Base-by-base conservation (phyloP, 371 early-diverging fungal genomes). In the Capniomyces stellatus region DNA sequence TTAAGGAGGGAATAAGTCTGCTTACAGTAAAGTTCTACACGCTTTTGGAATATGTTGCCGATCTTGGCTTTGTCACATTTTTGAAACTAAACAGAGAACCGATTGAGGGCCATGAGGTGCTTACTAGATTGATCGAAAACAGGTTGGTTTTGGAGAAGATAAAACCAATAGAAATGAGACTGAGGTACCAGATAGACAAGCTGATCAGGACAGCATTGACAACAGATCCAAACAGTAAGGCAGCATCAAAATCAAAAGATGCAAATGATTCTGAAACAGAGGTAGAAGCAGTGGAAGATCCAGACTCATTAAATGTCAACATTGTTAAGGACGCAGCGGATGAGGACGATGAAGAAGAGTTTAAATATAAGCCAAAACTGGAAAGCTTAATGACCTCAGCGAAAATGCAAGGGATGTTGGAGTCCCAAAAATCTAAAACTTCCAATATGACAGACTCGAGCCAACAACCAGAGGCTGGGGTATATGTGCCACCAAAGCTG, bases 111-210 rank as follows among this genome's bases (percentile, higher is more conserved):
- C 82, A 82, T 51, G 72, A 79, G 2, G 83, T 77, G 3, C 61
- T 93, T 18, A 65, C 73, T 28, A 64, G 74, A 1, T 70, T 96
- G 29, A 74, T 92, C 8, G 86, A 89, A 61, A 68, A 80, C 27
- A 76, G 95, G 18, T 79, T 84, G 2, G 73, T 88, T 23, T 63
- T 95, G 23, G 97, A 96, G 56, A 87, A 86, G 64, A 87, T 91
- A 70, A 84, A 85, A 61, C 97, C 95, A 0, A 69, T 96, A 31
- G 97, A 96, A 70, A 75, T 74, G 48, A 87, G 91, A 58, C 75
- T 96, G 41, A 87, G 89, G 69, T 95, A 93, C 69, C 95, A 92
- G 73, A 87, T 95, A 56, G 93, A 93, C 61, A 94, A 93, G 70
- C 74, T 96, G 25, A 77, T 94, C n/a, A 75, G 83, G 42, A 79